phyloP scores from a whole-genome alignment of 2,329 filamentous ascomycete genomes.

The Coniochaeta prunicola region DNA sequence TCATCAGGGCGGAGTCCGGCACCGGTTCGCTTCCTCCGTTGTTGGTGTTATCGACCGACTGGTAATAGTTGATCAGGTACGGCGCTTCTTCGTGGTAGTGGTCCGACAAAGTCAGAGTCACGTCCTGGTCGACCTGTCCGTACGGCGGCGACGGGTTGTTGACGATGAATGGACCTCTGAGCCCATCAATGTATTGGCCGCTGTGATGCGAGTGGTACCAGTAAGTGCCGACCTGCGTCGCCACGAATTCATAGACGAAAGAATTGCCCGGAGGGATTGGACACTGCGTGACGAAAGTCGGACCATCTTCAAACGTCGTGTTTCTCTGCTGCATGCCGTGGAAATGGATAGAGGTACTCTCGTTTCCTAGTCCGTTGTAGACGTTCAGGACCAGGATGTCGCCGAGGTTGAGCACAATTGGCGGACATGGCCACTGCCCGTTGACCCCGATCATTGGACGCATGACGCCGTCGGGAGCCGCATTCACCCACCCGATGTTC shows the following conservation, averaged over 20 bases:
- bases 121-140: constrained; percentile 51
- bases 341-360: constrained; percentile 57
- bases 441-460: constrained; percentile 68
- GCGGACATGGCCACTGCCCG: constrained; percentile 63
- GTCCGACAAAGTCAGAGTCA: constrained; percentile 57
- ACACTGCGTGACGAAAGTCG: constrained; percentile 58
- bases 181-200: constrained; percentile 62
- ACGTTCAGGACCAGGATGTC: constrained; percentile 52
- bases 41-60: constrained; percentile 40
- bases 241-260: constrained; percentile 62
- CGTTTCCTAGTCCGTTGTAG: constrained; percentile 51
- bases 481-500: constrained; percentile 8
- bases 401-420: constrained; percentile 54
- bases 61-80: constrained; percentile 35
- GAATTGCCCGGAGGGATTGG: constrained; percentile 52
- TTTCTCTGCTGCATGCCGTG: constrained; percentile 65
- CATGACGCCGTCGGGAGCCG: constrained; percentile 5
- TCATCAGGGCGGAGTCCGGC: constrained; percentile 60
- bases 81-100: constrained; percentile 57
- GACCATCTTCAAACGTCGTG: constrained; percentile 63
- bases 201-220: constrained; percentile 68
- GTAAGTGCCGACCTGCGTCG: constrained; percentile 61
- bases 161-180: constrained; percentile 57
- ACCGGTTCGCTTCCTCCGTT: constrained; percentile 48
- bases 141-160: constrained; percentile 55